A percentile compares a stretch with the other conserved stretches of the same genome.
These are phyloP conservation scores for Cadophora sp. DNA, from an alignment of 2,329 filamentous ascomycete species.

Conservation along the genomic window DNA sequence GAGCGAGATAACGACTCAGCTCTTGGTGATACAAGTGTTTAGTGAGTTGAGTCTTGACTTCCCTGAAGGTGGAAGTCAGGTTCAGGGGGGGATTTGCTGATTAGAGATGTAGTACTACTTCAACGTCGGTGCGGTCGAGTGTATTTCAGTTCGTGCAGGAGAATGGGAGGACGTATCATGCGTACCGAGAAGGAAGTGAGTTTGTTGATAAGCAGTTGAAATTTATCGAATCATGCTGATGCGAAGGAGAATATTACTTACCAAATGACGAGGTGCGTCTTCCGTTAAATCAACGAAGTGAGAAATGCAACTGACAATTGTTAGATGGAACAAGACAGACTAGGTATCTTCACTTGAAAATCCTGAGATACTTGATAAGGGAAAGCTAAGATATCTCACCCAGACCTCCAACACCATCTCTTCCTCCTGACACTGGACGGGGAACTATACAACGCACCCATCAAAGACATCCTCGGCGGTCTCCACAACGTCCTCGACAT, in stretches of 20 bases:
- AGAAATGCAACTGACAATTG: not conserved
- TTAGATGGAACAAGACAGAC: not conserved
- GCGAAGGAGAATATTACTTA: not conserved
- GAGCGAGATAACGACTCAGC: not conserved
- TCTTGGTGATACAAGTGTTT: not conserved
- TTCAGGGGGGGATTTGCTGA: not conserved
- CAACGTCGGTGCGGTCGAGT: not conserved
- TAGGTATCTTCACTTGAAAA: not conserved
- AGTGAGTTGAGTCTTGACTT: not conserved
- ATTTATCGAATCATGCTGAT: not conserved
- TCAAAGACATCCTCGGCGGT: not conserved
- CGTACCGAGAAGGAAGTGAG: not conserved
- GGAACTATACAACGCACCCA: not conserved
- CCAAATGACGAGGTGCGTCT: not conserved
- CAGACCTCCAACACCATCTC: not conserved
- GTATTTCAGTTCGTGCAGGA: not conserved
- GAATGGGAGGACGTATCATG: not conserved
- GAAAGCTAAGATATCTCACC: not conserved
- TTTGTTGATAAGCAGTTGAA: not conserved
- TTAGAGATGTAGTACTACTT: not conserved
- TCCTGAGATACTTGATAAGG: too few relatives aligned
- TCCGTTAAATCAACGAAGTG: too few relatives aligned
- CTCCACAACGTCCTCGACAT: conserved; percentile 24
- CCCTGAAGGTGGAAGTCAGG: too few relatives aligned
- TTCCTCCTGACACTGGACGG: not conserved